Evolutionary conservation across 2,329 filamentous ascomycete genomes (phyloP).

Genomic region (Cercospora berteroae): DNA sequence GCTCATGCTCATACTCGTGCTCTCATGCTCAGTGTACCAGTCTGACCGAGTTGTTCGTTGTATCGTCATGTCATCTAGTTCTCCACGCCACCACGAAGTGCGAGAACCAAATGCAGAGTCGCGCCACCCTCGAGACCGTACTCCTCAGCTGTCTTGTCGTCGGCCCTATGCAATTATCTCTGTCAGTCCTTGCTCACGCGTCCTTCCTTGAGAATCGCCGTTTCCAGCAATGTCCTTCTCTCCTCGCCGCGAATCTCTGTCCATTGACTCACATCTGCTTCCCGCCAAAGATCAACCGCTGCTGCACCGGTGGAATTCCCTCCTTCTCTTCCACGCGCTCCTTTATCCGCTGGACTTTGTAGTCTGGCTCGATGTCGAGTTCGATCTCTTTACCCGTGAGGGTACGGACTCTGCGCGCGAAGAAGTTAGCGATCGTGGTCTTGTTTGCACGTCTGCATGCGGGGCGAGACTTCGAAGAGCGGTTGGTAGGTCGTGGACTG

Average conservation of each 20-base stretch:
- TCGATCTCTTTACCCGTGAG: constrained; percentile 99
- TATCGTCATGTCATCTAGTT: neutral
- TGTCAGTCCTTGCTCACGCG: neutral
- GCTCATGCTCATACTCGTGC: neutral
- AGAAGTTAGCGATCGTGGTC: neutral
- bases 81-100: constrained; percentile 73
- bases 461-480: neutral
- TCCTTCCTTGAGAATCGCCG: neutral
- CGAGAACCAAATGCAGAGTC: constrained; percentile 92
- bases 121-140: constrained; percentile 89
- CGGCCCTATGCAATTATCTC: constrained; percentile 62
- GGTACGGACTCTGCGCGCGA: constrained; percentile 74
- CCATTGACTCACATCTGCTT: constrained; percentile 77
- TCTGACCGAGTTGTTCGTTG: too few species aligned
- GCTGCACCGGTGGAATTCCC: constrained; percentile 94
- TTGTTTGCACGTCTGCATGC: neutral
- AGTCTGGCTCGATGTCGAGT: constrained; percentile 90
- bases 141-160: constrained; percentile 89
- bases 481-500: neutral
- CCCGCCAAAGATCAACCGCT: constrained; percentile 91
- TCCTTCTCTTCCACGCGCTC: constrained; percentile 99
- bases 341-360: constrained; percentile 96
- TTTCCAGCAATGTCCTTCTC: neutral
- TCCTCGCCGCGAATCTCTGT: neutral
- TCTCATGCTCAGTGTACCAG: neutral